Evolutionary conservation across 345 rosid genomes (phyloP).

Genomic region (Eutrema yunnanense): DNA sequence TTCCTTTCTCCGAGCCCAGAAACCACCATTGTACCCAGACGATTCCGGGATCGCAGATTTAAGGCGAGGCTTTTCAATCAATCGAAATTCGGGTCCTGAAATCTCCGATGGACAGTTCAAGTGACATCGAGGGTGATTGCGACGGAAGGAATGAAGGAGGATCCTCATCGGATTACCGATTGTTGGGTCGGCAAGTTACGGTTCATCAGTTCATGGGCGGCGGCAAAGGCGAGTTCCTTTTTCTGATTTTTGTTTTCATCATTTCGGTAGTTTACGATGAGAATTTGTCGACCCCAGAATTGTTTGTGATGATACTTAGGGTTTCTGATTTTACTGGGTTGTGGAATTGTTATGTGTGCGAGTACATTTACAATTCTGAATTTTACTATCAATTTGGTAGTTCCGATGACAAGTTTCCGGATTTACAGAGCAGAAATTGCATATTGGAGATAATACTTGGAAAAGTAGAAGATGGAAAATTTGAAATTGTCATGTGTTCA

Average conservation of each 20-base stretch:
- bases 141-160: constrained; percentile 24
- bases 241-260: neutral
- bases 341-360: neutral
- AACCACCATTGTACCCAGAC: neutral
- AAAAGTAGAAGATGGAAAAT: neutral
- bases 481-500: neutral
- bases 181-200: constrained; percentile 34
- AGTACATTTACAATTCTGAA: neutral
- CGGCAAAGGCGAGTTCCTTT: constrained; percentile 32
- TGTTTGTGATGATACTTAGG: constrained; percentile 6
- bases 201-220: constrained; percentile 50
- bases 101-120: constrained; percentile 30
- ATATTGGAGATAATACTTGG: neutral
- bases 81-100: neutral
- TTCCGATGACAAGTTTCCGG: neutral
- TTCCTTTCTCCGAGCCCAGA: neutral
- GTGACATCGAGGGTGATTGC: constrained; percentile 28
- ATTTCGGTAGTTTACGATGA: neutral
- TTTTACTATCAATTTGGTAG: neutral
- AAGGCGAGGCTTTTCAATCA: neutral
- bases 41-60: neutral
- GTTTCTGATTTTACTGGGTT: constrained; percentile 9
- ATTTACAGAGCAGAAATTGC: neutral
- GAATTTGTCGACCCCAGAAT: neutral
- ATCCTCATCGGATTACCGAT: constrained; percentile 25